These are phyloP conservation scores for Carnegiea gigantea DNA, from an alignment of 179 eudicot genomes.

Conservation along the genomic window DNA sequence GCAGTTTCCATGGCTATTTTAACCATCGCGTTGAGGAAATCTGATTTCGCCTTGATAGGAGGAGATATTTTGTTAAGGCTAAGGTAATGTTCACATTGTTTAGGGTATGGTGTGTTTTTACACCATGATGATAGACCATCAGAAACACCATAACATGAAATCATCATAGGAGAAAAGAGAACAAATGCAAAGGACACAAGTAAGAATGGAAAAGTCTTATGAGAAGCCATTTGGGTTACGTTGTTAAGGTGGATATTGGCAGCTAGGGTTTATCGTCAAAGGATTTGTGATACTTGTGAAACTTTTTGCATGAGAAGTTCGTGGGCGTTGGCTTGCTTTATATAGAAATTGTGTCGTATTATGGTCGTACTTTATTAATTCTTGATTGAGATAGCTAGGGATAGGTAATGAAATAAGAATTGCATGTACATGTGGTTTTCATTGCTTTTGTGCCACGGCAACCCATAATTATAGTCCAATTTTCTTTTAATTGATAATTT, in stretches of 20 bases:
- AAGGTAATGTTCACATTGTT: slow-evolving; percentile 52
- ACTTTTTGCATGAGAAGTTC: slow-evolving; percentile 4
- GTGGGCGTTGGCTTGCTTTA: background rate
- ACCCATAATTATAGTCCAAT: background rate
- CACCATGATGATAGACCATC: slow-evolving; percentile 47
- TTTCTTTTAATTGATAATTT: background rate
- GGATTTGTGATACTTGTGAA: background rate
- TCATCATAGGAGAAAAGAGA: background rate
- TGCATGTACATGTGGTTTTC: background rate
- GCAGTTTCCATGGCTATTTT: slow-evolving; percentile 42
- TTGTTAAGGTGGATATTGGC: background rate
- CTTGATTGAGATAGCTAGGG: background rate
- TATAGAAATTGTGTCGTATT: slow-evolving; percentile 3
- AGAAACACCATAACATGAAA: slow-evolving; percentile 9
- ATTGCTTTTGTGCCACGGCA: background rate
- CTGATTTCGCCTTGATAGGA: slow-evolving; percentile 28
- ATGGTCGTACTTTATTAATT: background rate
- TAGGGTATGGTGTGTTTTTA: slow-evolving; percentile 52
- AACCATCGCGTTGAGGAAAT: slow-evolving; percentile 40
- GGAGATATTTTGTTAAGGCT: slow-evolving; percentile 25
- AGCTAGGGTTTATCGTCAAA: slow-evolving; percentile 5
- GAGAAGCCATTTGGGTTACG: slow-evolving; percentile 16
- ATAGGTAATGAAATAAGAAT: background rate
- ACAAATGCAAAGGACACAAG: background rate
- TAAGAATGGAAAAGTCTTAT: background rate